Evolutionary conservation across 2,329 filamentous ascomycete species (phyloP).

Genomic region (Cercospora nicotianae): DNA sequence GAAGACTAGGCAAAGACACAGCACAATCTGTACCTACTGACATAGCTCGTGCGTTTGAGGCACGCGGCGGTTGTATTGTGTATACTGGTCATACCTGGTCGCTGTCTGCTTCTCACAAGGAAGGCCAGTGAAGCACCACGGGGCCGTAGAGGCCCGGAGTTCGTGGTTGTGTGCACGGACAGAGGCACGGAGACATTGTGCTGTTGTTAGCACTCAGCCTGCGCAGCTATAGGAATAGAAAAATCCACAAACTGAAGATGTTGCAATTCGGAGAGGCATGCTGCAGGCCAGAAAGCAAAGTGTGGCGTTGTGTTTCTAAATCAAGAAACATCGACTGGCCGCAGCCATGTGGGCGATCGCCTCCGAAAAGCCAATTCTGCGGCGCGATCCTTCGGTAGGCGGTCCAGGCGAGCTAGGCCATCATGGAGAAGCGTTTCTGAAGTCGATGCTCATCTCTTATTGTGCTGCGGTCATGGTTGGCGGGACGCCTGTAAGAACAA

Average conservation of each 20-base stretch:
- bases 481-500: background rate
- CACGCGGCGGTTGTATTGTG: background rate
- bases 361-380: background rate
- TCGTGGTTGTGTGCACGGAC: background rate
- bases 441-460: background rate
- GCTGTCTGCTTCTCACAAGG: background rate
- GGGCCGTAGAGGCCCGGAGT: background rate
- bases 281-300: background rate
- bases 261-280: background rate
- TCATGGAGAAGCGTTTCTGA: background rate
- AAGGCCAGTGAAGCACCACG: background rate
- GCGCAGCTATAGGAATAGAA: background rate
- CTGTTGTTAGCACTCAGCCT: background rate
- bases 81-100: background rate
- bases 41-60: background rate
- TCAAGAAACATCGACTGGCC: constrained; percentile 3
- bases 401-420: background rate
- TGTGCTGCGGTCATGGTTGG: background rate
- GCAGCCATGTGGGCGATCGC: constrained; percentile 5
- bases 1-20: background rate
- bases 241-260: background rate
- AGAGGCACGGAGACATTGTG: background rate
- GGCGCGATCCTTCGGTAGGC: background rate
- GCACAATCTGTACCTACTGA: background rate
- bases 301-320: constrained; percentile 15